Evolutionary conservation across 257 asterid species (phyloP), one percentile per base, ranked within the genome.

Genomic region (Haberlea rhodopensis): DNA sequence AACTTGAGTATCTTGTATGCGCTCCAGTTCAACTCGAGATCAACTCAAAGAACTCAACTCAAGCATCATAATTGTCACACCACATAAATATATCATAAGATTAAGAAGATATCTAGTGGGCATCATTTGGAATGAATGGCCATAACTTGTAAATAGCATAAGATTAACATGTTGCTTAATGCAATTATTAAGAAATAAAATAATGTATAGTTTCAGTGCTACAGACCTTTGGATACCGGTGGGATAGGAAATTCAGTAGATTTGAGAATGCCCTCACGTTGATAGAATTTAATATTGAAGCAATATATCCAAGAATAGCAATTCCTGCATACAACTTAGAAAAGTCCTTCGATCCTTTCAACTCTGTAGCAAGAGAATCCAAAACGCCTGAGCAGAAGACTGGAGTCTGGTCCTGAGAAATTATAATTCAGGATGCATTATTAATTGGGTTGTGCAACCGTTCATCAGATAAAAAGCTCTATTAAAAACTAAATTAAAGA

Each of bases 181-280:
- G 19, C 24, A 25, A 40, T 43, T 63, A 8, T 6, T 22, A 15
- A 4, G 49, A 32, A n/a, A 25, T 40, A 8, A 23, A 61, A 2
- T 48, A 51, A 49, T 28, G 23, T 23, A 53, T 4, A 31, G 8
- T 34, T 11, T 48, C 23, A 26, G 54, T 15, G 15, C 2, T 9
- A 64, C 70, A 23, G 65, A 91, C 98, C 96, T 85, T 89, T 75
- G 99, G 97, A 69, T 82, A 92, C 43, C 95, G 86, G 79, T 89
- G 94, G 73, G 65, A 67, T 13, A 92, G 95, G 76, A 87, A 89
- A 64, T 81, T 73, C 20, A 87, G 81, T 61, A 92, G 86, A 37
- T 87, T 79, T 59, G 82, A 62, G 69, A 92, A 82, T 26, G 96
- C 96, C 75, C 75, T 81, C 46, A 56, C 49, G 74, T 81, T 80